phyloP scores from a whole-genome alignment of 208 protist species.

The Trichomonas vaginalis region DNA sequence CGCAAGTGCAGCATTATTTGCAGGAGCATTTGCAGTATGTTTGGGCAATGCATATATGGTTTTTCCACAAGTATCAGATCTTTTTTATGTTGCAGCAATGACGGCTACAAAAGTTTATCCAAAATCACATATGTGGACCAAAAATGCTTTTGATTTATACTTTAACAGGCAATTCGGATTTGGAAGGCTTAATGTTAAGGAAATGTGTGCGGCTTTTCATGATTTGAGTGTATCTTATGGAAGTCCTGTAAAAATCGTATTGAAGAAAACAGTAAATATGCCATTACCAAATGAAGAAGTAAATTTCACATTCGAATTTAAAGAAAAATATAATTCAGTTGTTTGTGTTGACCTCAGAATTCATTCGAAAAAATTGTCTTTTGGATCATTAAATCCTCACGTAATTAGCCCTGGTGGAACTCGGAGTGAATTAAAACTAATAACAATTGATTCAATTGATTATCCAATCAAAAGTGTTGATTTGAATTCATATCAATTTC shows the following conservation, averaged over 20 bases:
- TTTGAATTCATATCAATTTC: background rate
- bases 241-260: background rate
- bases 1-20: background rate
- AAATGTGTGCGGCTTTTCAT: background rate
- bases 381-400: background rate
- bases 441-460: background rate
- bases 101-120: background rate
- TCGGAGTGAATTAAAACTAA: background rate
- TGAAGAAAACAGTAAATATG: background rate
- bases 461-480: background rate
- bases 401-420: background rate
- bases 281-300: background rate
- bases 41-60: background rate
- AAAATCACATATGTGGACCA: background rate
- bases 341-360: background rate
- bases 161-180: background rate
- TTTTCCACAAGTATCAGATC: background rate
- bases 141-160: background rate
- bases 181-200: background rate
- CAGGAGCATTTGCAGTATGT: background rate
- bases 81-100: background rate
- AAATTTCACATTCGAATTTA: background rate
- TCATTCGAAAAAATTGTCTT: background rate
- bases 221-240: background rate
- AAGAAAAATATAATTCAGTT: background rate